phyloP scores from a whole-genome alignment of 495 filamentous ascomycete species.

The Daldinia childiae region DNA sequence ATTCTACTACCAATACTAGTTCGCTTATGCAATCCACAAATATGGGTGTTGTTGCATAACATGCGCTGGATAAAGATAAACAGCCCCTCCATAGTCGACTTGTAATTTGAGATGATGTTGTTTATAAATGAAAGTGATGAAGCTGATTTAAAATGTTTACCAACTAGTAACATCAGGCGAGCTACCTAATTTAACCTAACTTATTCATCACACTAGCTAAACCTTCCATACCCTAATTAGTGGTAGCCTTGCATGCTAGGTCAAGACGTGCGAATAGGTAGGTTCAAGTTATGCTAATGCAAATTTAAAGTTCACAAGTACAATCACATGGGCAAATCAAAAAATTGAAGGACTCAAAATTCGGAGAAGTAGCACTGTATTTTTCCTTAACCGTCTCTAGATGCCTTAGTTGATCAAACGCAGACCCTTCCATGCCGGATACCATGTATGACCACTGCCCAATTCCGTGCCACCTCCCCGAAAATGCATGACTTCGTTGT shows the following conservation, averaged over 20 bases:
- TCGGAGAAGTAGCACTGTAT: constrained; percentile 47
- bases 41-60: constrained; percentile 1
- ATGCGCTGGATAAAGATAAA: not conserved
- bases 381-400: constrained; percentile 39
- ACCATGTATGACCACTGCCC: constrained; percentile 43
- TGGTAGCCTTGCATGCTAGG: too few relatives aligned
- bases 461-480: constrained; percentile 42
- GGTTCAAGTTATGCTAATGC: not conserved
- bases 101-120: not conserved
- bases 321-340: constrained; percentile 1
- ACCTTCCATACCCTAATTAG: not conserved
- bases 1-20: not conserved
- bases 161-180: not conserved
- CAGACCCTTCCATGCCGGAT: constrained; percentile 43
- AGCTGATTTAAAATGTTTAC: not conserved
- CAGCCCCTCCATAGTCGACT: not conserved
- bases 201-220: not conserved
- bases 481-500: constrained; percentile 42
- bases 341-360: not conserved
- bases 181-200: not conserved
- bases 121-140: not conserved
- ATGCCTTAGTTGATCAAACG: constrained; percentile 41
- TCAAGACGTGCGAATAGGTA: not conserved
- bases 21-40: not conserved
- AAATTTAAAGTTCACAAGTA: constrained; percentile 5